Base-by-base conservation (phyloP, 2,329 filamentous ascomycete species). In the Taxawa tesnikishii region DNA sequence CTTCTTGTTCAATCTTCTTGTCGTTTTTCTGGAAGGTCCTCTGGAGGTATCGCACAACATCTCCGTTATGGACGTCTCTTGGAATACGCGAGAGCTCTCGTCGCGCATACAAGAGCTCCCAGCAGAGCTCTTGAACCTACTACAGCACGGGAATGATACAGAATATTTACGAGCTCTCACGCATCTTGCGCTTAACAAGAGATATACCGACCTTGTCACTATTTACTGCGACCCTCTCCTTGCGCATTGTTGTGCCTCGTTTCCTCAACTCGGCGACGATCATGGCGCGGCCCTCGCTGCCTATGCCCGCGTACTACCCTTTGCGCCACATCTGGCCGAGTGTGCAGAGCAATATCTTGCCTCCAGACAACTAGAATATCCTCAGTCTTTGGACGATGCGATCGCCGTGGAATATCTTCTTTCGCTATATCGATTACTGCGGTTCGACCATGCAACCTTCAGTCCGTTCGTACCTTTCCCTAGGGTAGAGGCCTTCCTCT, bases 281-380 rank as follows among this genome's bases (percentile, higher is more conserved):
- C 38, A 47, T 25, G 54, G 51, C 19, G 48, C 45, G 37, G 51
- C 79, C 32, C 68, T 88, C 41, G 69, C 77, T 34, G 79, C 82
- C 18, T 81, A 94, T 59, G 79, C 82, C 38, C 72, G 81, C 48
- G 68, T 94, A 40, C 55, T 94, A 45, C 83, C 84, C 12, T 78
- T 90, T 63, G 81, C 82, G 43, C 81, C 84, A 31, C 75, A 88
- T 50, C 65, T 96, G 26, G 75, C 78, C 32, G 70, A 75, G 38
- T 83, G 85, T 53, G 69, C 83, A 39, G 70, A 77, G 56, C 63
- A 64, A n/a, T 38, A 31, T 25, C 32, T 42, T 14, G 18, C 30
- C 15, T 21, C 15, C 5, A 11, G 11, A 13, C 14, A 21, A n/a
- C n/a, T n/a, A n/a, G n/a, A n/a, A n/a, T n/a, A n/a, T n/a, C n/a